A percentile compares a stretch with the other conserved stretches of the same genome.
phyloP scores from a whole-genome alignment of 371 early-diverging fungal genomes.

The Paraphysoderma sedebokerense region DNA sequence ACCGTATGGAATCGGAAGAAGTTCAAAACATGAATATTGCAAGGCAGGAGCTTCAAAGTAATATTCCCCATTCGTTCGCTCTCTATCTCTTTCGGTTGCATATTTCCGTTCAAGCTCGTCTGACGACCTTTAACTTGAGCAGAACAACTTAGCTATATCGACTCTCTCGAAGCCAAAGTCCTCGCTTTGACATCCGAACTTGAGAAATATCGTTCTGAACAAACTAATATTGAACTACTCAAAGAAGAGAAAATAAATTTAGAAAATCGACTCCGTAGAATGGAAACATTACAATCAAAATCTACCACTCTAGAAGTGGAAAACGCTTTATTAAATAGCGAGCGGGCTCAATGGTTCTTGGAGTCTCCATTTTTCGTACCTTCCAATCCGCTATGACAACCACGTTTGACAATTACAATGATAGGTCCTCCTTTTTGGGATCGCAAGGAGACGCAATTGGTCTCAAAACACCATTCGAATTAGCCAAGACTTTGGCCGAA shows the following conservation, averaged over 20 bases:
- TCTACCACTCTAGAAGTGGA: constrained; percentile 14
- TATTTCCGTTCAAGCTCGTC: too few species aligned
- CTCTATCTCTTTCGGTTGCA: too few species aligned
- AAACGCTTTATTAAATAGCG: constrained; percentile 12
- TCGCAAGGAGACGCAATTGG: constrained; percentile 6
- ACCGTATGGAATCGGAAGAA: too few species aligned
- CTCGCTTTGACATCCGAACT: constrained; percentile 10
- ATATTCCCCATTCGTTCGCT: too few species aligned
- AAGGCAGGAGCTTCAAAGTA: too few species aligned
- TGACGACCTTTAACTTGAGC: too few species aligned
- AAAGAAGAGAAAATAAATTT: constrained; percentile 21
- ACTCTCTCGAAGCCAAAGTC: constrained; percentile 16
- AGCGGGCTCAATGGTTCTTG: constrained; percentile 24
- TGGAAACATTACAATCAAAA: constrained; percentile 8
- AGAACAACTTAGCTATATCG: constrained; percentile 21
- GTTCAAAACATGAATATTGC: too few species aligned
- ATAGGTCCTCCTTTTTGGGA: constrained; percentile 5
- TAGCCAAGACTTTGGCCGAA: constrained; percentile 16
- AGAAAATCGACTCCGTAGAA: constrained; percentile 12
- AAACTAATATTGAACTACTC: constrained; percentile 13
- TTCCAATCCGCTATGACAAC: constrained; percentile 2
- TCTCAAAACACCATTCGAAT: constrained; percentile 18
- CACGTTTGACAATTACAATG: constrained; percentile 5
- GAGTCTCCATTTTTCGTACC: too few species aligned
- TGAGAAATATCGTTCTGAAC: constrained; percentile 5